phyloP scores from a whole-genome alignment of 192 early-diverging fungal genomes.

The Pilaira anomala region DNA sequence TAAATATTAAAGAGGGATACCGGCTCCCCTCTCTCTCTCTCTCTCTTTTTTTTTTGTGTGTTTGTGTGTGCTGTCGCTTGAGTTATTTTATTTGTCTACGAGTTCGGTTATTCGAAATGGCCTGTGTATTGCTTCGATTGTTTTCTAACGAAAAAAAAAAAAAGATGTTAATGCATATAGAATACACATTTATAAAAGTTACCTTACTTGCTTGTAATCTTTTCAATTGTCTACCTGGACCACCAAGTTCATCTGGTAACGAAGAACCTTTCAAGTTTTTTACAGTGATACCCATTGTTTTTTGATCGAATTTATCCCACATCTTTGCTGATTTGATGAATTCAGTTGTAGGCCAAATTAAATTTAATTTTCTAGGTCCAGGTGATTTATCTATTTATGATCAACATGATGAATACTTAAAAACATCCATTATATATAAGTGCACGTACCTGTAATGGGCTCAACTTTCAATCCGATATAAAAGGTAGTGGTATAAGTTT shows the following conservation, averaged over 20 bases:
- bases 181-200: not conserved
- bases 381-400: constrained; percentile 39
- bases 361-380: constrained; percentile 66
- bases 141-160: too few species aligned
- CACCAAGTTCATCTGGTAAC: constrained; percentile 7
- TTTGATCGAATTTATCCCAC: constrained; percentile 78
- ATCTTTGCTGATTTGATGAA: constrained; percentile 77
- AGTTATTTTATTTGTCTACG: too few species aligned
- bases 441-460: constrained; percentile 45
- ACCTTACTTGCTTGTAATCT: not conserved
- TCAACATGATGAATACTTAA: not conserved
- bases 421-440: not conserved
- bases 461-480: constrained; percentile 84
- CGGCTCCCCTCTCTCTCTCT: too few species aligned
- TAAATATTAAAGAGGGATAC: too few species aligned
- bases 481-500: constrained; percentile 76
- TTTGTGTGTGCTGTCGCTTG: too few species aligned
- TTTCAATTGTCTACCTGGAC: not conserved
- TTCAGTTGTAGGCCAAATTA: constrained; percentile 76
- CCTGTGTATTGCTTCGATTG: too few species aligned
- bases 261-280: constrained; percentile 42
- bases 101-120: too few species aligned
- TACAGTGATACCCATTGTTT: constrained; percentile 64
- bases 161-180: too few species aligned
- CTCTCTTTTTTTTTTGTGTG: too few species aligned